A percentile compares a stretch with the other conserved stretches of the same genome.
phyloP scores from a whole-genome alignment of 2,329 filamentous ascomycete species.

The Paraphoma sp. region DNA sequence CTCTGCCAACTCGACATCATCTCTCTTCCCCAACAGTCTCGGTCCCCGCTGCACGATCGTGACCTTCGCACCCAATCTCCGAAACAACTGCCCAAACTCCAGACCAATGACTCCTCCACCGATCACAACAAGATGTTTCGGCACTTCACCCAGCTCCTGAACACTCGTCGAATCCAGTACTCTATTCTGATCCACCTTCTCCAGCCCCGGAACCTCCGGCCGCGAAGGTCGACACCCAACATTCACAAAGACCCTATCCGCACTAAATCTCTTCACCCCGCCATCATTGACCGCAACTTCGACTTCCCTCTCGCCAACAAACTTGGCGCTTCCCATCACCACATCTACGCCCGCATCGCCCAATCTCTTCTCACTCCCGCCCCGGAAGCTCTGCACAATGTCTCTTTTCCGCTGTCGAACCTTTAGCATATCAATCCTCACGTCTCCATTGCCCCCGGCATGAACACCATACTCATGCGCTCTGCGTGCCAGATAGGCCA shows the following conservation, averaged over 20 bases:
- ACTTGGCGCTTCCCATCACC: slow-evolving; percentile 55
- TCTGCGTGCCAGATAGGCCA: slow-evolving; percentile 55
- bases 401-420: slow-evolving; percentile 61
- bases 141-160: slow-evolving; percentile 56
- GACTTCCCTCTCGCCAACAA: slow-evolving; percentile 51
- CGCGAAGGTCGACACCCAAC: slow-evolving; percentile 53
- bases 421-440: slow-evolving; percentile 56
- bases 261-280: slow-evolving; percentile 41
- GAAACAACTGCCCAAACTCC: slow-evolving; percentile 62
- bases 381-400: slow-evolving; percentile 59
- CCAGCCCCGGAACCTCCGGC: slow-evolving; percentile 49
- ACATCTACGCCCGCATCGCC: slow-evolving; percentile 53
- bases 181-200: slow-evolving; percentile 39
- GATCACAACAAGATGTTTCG: slow-evolving; percentile 58
- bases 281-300: slow-evolving; percentile 30
- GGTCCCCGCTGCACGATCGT: slow-evolving; percentile 55
- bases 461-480: slow-evolving; percentile 56
- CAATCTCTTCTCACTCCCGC: slow-evolving; percentile 55
- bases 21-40: slow-evolving; percentile 52
- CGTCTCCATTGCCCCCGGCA: slow-evolving; percentile 17
- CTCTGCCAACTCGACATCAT: slow-evolving; percentile 58
- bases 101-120: slow-evolving; percentile 62
- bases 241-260: slow-evolving; percentile 55
- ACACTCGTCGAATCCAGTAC: slow-evolving; percentile 58
- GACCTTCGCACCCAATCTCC: slow-evolving; percentile 57